Conservation (phyloP, 345 rosid genomes). For the Eutrema yunnanense region DNA sequence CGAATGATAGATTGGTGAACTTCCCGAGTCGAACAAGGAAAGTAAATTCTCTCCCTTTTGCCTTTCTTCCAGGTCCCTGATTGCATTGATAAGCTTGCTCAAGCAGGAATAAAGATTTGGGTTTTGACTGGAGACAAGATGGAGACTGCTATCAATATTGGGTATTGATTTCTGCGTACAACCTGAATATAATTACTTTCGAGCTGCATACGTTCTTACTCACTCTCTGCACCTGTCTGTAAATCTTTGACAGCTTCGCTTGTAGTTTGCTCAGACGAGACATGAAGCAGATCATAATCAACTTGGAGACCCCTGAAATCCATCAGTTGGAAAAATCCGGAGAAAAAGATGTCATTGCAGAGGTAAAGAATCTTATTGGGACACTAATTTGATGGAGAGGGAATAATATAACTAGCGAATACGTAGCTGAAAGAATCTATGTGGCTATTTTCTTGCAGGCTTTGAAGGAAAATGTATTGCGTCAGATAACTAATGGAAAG, state of each 20-base stretch:
- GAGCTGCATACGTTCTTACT: background rate
- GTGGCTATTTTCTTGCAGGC: slow-evolving; percentile 41
- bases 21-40: background rate
- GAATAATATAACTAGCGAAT: background rate
- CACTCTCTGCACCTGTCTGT: slow-evolving; percentile 29
- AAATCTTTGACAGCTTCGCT: slow-evolving; percentile 59
- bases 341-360: slow-evolving; percentile 50
- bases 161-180: slow-evolving; percentile 38
- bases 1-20: background rate
- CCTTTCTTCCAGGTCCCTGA: slow-evolving; percentile 62
- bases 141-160: slow-evolving; percentile 99
- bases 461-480: slow-evolving; percentile 53
- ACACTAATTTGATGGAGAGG: background rate
- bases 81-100: slow-evolving; percentile 98
- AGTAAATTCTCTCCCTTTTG: background rate
- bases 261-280: slow-evolving; percentile 96
- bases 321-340: slow-evolving; percentile 64
- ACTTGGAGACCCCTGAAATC: slow-evolving; percentile 66
- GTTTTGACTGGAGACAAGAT: slow-evolving; percentile 98
- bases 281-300: slow-evolving; percentile 89
- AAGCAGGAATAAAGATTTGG: slow-evolving; percentile 98
- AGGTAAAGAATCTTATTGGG: slow-evolving; percentile 40
- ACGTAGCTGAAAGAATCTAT: background rate
- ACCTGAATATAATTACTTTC: background rate
- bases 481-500: slow-evolving; percentile 62